Evolutionary conservation across 192 early-diverging fungal species (phyloP).

Genomic region (Rhizophlyctis rosea): DNA sequence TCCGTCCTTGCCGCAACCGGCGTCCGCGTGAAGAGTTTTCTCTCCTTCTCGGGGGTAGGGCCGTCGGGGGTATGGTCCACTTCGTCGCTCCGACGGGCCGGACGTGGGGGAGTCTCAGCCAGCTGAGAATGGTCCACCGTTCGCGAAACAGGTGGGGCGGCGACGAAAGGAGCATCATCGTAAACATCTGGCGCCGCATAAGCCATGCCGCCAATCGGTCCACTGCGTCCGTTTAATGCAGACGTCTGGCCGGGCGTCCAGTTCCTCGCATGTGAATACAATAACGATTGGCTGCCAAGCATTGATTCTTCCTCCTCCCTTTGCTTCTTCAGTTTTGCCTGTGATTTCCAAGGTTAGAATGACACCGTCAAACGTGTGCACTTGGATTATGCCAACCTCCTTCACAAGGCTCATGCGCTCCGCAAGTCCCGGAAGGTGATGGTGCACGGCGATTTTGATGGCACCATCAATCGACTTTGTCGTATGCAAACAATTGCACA

Average conservation of each 20-base stretch:
- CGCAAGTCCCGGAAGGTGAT: slow-evolving; percentile 65
- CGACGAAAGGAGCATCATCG: neutral
- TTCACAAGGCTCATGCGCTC: slow-evolving; percentile 71
- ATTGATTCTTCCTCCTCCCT: neutral
- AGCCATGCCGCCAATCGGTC: neutral
- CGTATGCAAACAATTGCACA: slow-evolving; percentile 60
- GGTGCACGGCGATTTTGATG: slow-evolving; percentile 74
- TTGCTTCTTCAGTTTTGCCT: neutral
- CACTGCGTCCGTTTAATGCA: neutral
- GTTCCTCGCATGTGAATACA: neutral
- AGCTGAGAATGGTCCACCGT: neutral
- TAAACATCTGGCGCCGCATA: neutral
- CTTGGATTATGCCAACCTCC: slow-evolving; percentile 25
- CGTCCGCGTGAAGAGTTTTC: neutral
- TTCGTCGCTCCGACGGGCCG: neutral
- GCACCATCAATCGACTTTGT: slow-evolving; percentile 76
- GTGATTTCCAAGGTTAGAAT: neutral
- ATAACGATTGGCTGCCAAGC: neutral
- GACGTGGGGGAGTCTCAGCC: neutral
- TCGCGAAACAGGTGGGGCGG: neutral
- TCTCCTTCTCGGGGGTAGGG: neutral
- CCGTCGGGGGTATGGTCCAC: neutral
- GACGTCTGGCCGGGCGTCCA: neutral
- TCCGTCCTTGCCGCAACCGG: neutral
- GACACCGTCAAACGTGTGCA: neutral